Evolutionary conservation across 106 monocot genomes (phyloP), one percentile per base, ranked within the genome.

Genomic region (Alisma plantagoaquatica): DNA sequence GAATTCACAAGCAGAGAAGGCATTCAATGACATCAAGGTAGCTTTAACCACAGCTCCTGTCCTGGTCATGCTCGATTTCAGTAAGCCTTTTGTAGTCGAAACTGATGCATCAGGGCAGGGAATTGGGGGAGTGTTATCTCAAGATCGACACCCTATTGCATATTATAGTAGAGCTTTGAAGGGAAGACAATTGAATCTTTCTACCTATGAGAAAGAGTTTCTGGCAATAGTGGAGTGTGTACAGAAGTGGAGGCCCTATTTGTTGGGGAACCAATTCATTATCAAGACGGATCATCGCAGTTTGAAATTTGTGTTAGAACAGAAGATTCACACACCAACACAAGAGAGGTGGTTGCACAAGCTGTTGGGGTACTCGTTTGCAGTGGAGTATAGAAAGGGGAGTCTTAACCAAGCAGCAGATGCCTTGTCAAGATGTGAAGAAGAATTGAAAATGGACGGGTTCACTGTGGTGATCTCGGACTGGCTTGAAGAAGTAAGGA

Each of bases 161-260:
- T 33, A 24, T 25, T 31, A 14, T 11, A 50, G 29, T 24, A 29
- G 33, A 8, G 7, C 3, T 18, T 14, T 61, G 4, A 4, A 12
- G 2, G 23, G 3, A 30, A 4, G 15, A 29, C 1, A 26, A 15
- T 2, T 28, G 4, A 1, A n/a, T 31, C 15, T 24, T 10, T 49
- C 35, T 3, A 33, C 43, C 0, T 60, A 60, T 60, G 60, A 45
- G 16, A 60, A 19, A 12, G 60, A 60, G 28, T 7, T 60, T 10
- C 10, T 29, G 0, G 60, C 45, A 6, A 42, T 46, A 3, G 26
- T 27, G 10, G 16, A 28, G 24, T 43, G n/a, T 6, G 27, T 60
- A 0, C 10, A 25, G 4, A 45, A 60, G 17, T 60, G 60, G 60
- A 24, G 21, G 26, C 47, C 45, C 19, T 60, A 60, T 31, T 30